phyloP scores from a whole-genome alignment of 2,329 filamentous ascomycete genomes.

The Mariannaea elegans region DNA sequence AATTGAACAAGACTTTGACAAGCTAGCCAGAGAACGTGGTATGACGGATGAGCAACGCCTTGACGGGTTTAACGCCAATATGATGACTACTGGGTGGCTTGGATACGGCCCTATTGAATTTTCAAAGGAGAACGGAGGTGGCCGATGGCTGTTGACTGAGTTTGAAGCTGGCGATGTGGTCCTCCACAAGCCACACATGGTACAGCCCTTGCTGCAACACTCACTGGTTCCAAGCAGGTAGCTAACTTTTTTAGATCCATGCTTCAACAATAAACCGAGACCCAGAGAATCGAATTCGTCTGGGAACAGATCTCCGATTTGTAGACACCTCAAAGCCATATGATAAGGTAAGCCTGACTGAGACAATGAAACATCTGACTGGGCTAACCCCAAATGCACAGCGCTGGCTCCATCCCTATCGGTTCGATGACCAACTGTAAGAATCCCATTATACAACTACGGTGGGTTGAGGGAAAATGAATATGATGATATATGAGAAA shows the following conservation, averaged over 20 bases:
- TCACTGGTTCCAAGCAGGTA: accelerated
- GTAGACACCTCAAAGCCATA: constrained; percentile 24
- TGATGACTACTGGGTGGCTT: constrained; percentile 64
- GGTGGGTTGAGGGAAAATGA: too few species aligned
- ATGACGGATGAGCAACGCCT: constrained; percentile 61
- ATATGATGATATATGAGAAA: too few species aligned
- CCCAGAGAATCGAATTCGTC: constrained; percentile 18
- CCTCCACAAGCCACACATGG: constrained; percentile 44
- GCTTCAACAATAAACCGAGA: constrained; percentile 27
- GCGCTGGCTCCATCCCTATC: constrained; percentile 18
- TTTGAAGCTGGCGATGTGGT: constrained; percentile 54
- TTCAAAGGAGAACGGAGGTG: constrained; percentile 35
- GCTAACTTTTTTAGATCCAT: constrained; percentile 10
- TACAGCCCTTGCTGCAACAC: accelerated
- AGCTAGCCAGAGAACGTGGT: constrained; percentile 49
- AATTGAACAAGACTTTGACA: constrained; percentile 17
- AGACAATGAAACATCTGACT: not conserved
- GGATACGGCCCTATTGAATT: constrained; percentile 56
- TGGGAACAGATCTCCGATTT: constrained; percentile 28
- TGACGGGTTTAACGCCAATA: constrained; percentile 65
- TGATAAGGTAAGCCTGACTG: constrained; percentile 10
- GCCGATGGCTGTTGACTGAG: constrained; percentile 47
- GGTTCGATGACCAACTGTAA: constrained; percentile 11
- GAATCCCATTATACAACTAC: too few species aligned
- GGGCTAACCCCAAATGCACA: not conserved